Evolutionary conservation across 257 asterid species (phyloP), one percentile per base, ranked within the genome.

Genomic region (Asclepias syriaca): DNA sequence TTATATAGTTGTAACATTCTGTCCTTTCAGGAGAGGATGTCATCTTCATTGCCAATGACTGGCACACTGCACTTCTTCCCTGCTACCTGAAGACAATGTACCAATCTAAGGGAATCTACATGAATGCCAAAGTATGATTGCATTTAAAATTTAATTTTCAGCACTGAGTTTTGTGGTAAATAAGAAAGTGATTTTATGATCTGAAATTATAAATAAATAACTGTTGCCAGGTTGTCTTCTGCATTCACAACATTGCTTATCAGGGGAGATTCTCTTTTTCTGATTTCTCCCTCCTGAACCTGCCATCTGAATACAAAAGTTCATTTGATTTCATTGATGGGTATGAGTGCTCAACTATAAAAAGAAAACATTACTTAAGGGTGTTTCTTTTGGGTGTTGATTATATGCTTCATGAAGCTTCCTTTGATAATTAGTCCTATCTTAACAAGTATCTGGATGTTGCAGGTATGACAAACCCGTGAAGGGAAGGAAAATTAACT

Each of bases 221-320:
- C 71, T 45, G 55, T 40, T 73, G 14, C 53, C 80, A 91, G 98
- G 99, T 95, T 55, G 92, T 81, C 76, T 90, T 85, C 82, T 95
- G 99, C 90, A 90, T 91, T 85, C 99, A 95, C 89, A 95, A 95
- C 95, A 90, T 95, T 69, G 97, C 99, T 48, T 95, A 95, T 77
- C 99, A 90, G 79, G 99, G 99, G 34, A 85, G 98, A 84, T 91
- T 90, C 63, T 43, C 85, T n/a, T 92, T 87, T 85, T 73, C 92
- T 0, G 99, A 90, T 85, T 91, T 87, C 82, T 34, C 81, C 49
- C 90, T 80, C 74, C 97, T 95, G 80, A 89, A 91, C 77, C 84
- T 95, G 75, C 97, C 98, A 3, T 91, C 90, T 74, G 72, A 77
- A 34, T 90, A 57, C 85, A 89, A 76, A 84, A 87, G 96, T 75